phyloP scores from a whole-genome alignment of 441 rosid species.

The Bruguiera hainesii region DNA sequence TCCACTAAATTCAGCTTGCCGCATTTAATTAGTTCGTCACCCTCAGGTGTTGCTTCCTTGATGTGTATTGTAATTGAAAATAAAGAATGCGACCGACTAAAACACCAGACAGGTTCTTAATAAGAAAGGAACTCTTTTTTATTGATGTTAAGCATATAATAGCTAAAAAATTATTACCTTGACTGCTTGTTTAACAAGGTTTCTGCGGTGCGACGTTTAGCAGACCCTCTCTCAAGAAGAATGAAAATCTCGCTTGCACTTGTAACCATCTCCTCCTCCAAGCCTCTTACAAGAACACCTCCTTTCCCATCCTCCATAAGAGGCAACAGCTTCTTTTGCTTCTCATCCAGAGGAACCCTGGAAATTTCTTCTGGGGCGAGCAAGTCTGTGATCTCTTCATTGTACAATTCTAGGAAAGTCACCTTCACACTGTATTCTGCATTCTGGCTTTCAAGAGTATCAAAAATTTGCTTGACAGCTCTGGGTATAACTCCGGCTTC shows the following conservation, averaged over 20 bases:
- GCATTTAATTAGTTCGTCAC: slow-evolving; percentile 94
- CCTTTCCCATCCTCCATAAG: slow-evolving; percentile 99
- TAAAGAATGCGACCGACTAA: slow-evolving; percentile 96
- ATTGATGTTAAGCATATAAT: slow-evolving; percentile 12
- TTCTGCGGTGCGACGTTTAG: slow-evolving; percentile 94
- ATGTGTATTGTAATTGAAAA: slow-evolving; percentile 94
- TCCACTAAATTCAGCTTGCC: slow-evolving; percentile 97
- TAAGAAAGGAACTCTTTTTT: slow-evolving; percentile 5
- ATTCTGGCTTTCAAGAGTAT: slow-evolving; percentile 92
- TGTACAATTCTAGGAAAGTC: slow-evolving; percentile 87
- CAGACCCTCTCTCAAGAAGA: slow-evolving; percentile 89
- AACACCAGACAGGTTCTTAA: slow-evolving; percentile 23
- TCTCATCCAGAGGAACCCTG: slow-evolving; percentile 63
- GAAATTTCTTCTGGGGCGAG: slow-evolving; percentile 95
- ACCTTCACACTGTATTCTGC: slow-evolving; percentile 98
- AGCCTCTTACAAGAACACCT: slow-evolving; percentile 94
- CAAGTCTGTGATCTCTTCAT: slow-evolving; percentile 95
- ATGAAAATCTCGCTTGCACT: slow-evolving; percentile 91
- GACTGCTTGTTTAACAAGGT: slow-evolving; percentile 94
- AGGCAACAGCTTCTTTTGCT: slow-evolving; percentile 89
- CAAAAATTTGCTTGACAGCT: slow-evolving; percentile 93
- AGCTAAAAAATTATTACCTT: slow-evolving; percentile 40
- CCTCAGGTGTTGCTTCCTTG: slow-evolving; percentile 95
- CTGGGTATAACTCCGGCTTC: slow-evolving; percentile 98
- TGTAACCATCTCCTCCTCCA: slow-evolving; percentile 95